Conservation (phyloP, 257 asterid genomes). For the Fraxinus excelsior region DNA sequence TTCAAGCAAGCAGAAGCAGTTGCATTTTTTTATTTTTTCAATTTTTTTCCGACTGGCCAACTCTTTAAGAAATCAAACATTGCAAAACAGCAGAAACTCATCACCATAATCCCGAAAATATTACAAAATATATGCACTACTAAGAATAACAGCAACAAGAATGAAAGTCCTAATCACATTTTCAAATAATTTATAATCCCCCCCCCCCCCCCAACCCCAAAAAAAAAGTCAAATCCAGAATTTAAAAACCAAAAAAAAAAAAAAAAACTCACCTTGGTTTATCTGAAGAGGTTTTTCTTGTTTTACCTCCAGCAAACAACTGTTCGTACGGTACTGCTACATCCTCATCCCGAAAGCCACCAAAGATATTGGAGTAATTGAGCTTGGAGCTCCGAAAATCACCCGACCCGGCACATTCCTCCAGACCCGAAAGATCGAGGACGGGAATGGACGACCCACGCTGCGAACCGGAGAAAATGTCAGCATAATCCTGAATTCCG, state of each 20-base stretch:
- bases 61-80: neutral
- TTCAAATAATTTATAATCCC: neutral
- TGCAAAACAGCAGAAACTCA: neutral
- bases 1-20: neutral
- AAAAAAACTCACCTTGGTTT: conserved; percentile 41
- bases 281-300: conserved; percentile 23
- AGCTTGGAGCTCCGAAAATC: conserved; percentile 48
- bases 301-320: conserved; percentile 42
- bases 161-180: neutral
- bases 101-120: neutral
- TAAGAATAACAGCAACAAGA: neutral
- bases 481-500: conserved; percentile 60
- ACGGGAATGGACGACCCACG: conserved; percentile 69
- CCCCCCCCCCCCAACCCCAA: neutral
- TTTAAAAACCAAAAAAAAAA: neutral
- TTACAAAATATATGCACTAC: neutral
- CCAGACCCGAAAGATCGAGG: conserved; percentile 68
- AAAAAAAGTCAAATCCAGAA: neutral
- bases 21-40: neutral
- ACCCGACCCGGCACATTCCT: conserved; percentile 41
- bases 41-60: neutral
- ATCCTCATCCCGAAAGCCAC: conserved; percentile 57
- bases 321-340: conserved; percentile 58
- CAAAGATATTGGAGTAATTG: conserved; percentile 76
- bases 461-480: conserved; percentile 63